Conservation (phyloP, 345 rosid genomes). For the Geranium brycei region DNA sequence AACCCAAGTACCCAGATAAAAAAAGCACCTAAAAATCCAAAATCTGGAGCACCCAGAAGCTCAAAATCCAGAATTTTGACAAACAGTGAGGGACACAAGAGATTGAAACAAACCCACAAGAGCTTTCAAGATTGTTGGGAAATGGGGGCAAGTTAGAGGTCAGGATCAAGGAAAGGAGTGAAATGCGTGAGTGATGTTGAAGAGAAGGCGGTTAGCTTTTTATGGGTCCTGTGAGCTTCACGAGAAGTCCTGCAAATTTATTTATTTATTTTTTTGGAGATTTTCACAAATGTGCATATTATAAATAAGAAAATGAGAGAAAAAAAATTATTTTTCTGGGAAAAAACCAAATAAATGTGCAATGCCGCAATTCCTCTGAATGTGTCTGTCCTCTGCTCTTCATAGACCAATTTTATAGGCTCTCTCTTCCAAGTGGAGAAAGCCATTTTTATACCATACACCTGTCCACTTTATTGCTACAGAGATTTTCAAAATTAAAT, state of each 20-base stretch:
- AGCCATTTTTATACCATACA: conserved; percentile 11
- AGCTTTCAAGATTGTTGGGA: conserved; percentile 2
- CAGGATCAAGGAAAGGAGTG: conserved; percentile 7
- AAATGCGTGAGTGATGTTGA: conserved; percentile 26
- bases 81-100: not conserved
- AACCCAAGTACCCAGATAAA: conserved; percentile 15
- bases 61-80: conserved; percentile 3
- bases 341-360: not conserved
- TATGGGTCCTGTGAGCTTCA: conserved; percentile 28
- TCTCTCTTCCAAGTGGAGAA: not conserved
- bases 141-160: conserved; percentile 3
- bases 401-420: conserved; percentile 14
- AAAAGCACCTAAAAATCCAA: conserved; percentile 6
- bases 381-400: not conserved
- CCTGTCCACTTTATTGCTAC: conserved; percentile 14
- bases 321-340: not conserved
- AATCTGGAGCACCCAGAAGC: conserved; percentile 9
- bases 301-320: too few relatives aligned
- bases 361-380: not conserved
- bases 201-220: conserved; percentile 16
- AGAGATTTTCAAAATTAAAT: not conserved
- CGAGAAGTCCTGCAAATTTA: conserved; percentile 24
- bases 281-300: not conserved
- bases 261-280: not conserved
- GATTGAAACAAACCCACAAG: conserved; percentile 4